phyloP scores from a whole-genome alignment of 192 early-diverging fungal species.

The Podila horticola region DNA sequence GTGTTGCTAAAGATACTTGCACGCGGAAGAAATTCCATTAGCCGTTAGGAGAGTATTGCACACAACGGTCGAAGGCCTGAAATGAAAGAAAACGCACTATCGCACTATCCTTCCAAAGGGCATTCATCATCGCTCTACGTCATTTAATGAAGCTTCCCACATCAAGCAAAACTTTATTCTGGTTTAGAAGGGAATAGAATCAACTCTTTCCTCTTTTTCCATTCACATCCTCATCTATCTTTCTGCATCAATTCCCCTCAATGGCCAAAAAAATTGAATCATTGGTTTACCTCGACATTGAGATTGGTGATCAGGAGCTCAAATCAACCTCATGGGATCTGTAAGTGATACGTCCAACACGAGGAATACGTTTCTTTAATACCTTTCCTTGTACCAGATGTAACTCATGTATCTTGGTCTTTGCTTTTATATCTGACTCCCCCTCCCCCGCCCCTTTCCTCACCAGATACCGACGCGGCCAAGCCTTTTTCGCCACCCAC shows the following conservation, averaged over 20 bases:
- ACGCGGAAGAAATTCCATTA: too few species aligned
- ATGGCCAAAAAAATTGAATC: slow-evolving; percentile 1
- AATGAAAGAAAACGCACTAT: too few species aligned
- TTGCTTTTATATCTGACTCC: neutral
- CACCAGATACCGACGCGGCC: slow-evolving; percentile 32
- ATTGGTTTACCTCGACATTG: slow-evolving; percentile 50
- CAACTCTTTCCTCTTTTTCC: neutral
- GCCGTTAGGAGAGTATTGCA: too few species aligned
- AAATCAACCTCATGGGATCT: slow-evolving; percentile 47
- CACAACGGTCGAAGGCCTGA: too few species aligned
- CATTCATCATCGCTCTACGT: too few species aligned
- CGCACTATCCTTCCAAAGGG: too few species aligned
- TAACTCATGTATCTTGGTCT: neutral
- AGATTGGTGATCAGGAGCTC: slow-evolving; percentile 44
- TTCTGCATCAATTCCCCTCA: neutral
- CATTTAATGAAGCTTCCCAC: too few species aligned
- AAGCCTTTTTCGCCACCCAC: slow-evolving; percentile 48
- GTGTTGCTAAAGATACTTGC: too few species aligned
- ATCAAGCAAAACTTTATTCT: too few species aligned
- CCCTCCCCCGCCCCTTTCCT: too few species aligned
- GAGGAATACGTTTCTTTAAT: neutral
- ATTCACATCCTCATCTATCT: neutral
- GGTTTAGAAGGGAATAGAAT: too few species aligned
- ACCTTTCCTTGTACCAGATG: neutral
- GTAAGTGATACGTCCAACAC: slow-evolving; percentile 12